Base-by-base conservation (phyloP, 345 rosid genomes). In the Acer yangbiense region DNA sequence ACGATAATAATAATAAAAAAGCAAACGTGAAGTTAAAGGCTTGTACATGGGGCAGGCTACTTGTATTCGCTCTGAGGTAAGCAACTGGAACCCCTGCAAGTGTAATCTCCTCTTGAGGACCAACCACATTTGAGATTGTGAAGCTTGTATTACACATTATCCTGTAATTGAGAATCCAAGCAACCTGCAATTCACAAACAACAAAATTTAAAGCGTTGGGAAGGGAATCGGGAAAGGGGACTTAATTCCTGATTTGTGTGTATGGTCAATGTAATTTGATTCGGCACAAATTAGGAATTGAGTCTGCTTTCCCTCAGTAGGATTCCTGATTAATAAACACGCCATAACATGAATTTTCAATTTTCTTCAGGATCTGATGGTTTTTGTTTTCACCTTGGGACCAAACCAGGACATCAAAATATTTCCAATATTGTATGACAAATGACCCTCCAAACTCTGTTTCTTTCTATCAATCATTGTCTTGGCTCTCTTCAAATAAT, bases 81-180 rank as follows among this genome's bases (percentile, higher is more conserved):
- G 86, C 80, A 32, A 90, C 17, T 0, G 90, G 91, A 57, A 85
- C 86, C 74, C 83, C 91, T 2, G 76, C 84, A 25, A 83, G 20
- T 1, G 89, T 78, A 25, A 89, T 84, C 78, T 85, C 84, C 79
- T 88, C 89, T 57, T 39, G 65, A 0, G 93, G 93, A 17, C 93
- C 96, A 2, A 87, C 50, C 65, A 91, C 44, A 18, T 89, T 88
- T 0, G 93, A 91, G 73, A 91, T 73, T 2, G 90, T 86, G 77
- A 89, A 88, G 13, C 84, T 86, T 0, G 90, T 82, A 68, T 88
- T 84, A 68, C 96, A 86, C 5, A 88, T 1, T 39, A 91, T 69
- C 74, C 77, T 82, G 83, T 89, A 85, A 73, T 87, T 87, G 7
- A 90, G 85, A 72, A 57, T 25, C 81, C 78, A n/a, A 18, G 91